These are phyloP conservation scores for Boechera retrofracta DNA, from an alignment of 345 rosid species.

Conservation along the genomic window DNA sequence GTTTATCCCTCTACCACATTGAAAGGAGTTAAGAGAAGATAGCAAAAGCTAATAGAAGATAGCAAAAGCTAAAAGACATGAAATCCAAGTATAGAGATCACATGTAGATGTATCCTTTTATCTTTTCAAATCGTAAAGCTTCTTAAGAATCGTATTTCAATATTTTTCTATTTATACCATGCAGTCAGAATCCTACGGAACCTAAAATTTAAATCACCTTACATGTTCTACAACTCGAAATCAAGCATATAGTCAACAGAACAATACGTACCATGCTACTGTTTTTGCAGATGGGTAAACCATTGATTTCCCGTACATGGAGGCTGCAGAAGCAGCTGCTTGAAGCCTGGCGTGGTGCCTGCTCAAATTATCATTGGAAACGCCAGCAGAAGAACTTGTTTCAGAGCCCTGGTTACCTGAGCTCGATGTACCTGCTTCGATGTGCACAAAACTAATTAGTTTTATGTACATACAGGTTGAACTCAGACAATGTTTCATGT, in stretches of 20 bases:
- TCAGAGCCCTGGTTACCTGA: slow-evolving; percentile 48
- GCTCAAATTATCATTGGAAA: slow-evolving; percentile 53
- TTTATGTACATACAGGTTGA: not conserved
- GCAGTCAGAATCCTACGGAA: not conserved
- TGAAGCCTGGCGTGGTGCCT: slow-evolving; percentile 81
- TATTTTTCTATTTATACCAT: not conserved
- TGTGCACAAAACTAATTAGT: slow-evolving; percentile 29
- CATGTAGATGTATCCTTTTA: not conserved
- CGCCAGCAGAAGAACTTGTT: slow-evolving; percentile 49
- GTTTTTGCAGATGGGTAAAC: slow-evolving; percentile 85
- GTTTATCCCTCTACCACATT: slow-evolving; percentile 5
- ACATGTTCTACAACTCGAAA: not conserved
- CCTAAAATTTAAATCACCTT: not conserved
- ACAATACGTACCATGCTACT: slow-evolving; percentile 63
- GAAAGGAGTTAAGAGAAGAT: not conserved
- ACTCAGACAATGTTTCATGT: slow-evolving; percentile 11
- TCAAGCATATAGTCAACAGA: slow-evolving; percentile 21
- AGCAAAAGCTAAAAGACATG: not conserved
- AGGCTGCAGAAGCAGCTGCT: slow-evolving; percentile 92
- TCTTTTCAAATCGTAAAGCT: not conserved
- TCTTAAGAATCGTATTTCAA: not conserved
- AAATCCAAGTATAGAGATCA: not conserved
- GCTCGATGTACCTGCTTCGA: slow-evolving; percentile 55
- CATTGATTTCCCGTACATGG: slow-evolving; percentile 83
- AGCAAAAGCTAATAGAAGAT: not conserved